Evolutionary conservation across 768 basidiomycete genomes (phyloP).

Genomic region (Termitomyces sp.): DNA sequence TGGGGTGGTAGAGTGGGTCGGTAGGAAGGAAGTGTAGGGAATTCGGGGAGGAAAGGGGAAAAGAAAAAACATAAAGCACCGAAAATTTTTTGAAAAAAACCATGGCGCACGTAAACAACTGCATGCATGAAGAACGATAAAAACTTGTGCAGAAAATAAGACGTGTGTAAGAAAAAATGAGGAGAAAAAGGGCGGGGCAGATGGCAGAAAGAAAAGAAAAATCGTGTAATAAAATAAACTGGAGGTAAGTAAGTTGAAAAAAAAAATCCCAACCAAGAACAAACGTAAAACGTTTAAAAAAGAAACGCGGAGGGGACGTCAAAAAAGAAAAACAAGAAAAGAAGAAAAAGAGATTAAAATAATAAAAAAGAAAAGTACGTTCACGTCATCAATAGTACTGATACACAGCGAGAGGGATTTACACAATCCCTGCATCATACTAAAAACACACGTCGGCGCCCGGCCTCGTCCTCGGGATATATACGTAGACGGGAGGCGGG

Average conservation of each 20-base stretch:
- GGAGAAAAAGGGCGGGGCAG: too few relatives aligned
- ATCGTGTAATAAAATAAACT: background rate
- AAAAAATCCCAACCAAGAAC: conserved; percentile 1
- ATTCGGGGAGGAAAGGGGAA: background rate
- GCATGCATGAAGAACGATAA: conserved; percentile 4
- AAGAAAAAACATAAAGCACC: background rate
- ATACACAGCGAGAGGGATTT: conserved; percentile 1
- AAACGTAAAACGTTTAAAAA: background rate
- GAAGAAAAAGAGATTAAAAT: background rate
- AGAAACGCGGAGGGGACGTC: background rate
- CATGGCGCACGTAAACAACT: conserved; percentile 3
- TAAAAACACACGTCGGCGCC: conserved; percentile 8
- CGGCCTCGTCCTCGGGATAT: conserved; percentile 5
- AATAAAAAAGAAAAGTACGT: background rate
- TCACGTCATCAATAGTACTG: conserved; percentile 4
- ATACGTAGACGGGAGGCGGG: background rate
- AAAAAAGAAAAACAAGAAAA: background rate
- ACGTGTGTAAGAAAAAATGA: background rate
- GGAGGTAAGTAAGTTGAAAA: background rate
- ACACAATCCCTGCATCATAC: conserved; percentile 1
- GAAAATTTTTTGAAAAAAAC: background rate
- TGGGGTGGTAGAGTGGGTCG: background rate
- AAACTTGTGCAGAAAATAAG: background rate
- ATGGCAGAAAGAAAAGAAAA: background rate
- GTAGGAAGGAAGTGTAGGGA: background rate